These are phyloP conservation scores for Fusarium kyushuense DNA, from an alignment of 2,329 filamentous ascomycete species.

Conservation along the genomic window DNA sequence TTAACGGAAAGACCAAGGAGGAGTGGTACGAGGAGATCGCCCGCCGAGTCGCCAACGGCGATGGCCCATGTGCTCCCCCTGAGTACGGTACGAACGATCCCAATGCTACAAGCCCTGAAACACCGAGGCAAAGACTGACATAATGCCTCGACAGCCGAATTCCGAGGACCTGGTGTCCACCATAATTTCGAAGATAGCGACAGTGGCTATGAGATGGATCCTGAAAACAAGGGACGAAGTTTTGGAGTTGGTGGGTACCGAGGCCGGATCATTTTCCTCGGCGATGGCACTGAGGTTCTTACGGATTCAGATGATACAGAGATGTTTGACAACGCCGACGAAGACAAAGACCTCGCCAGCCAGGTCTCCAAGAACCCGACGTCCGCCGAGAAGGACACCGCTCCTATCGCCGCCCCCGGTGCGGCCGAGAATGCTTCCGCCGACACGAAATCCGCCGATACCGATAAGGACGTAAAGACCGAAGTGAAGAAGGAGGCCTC, in stretches of 20 bases:
- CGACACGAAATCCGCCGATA: conserved; percentile 46
- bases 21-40: conserved; percentile 98
- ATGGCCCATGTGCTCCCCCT: conserved; percentile 97
- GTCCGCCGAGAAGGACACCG: conserved; percentile 45
- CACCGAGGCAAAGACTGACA: conserved; percentile 31
- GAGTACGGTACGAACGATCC: conserved; percentile 92
- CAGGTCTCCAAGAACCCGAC: conserved; percentile 76
- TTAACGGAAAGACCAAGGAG: conserved; percentile 92
- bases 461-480: conserved; percentile 38
- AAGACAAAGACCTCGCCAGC: conserved; percentile 86
- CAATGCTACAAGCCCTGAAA: conserved; percentile 45
- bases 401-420: conserved; percentile 41
- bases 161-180: conserved; percentile 84
- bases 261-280: conserved; percentile 92
- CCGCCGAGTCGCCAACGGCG: conserved; percentile 92
- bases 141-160: conserved; percentile 71
- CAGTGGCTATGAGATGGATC: conserved; percentile 80
- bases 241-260: conserved; percentile 78
- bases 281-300: conserved; percentile 92
- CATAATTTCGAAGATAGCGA: conserved; percentile 86
- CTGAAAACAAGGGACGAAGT: conserved; percentile 71
- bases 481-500: conserved; percentile 46
- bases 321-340: conserved; percentile 89
- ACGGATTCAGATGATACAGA: conserved; percentile 91
- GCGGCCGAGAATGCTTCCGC: conserved; percentile 39